Evolutionary conservation across 129 eudicot species (phyloP), one percentile per base, ranked within the genome.

Genomic region (Oenanthe sinensis): DNA sequence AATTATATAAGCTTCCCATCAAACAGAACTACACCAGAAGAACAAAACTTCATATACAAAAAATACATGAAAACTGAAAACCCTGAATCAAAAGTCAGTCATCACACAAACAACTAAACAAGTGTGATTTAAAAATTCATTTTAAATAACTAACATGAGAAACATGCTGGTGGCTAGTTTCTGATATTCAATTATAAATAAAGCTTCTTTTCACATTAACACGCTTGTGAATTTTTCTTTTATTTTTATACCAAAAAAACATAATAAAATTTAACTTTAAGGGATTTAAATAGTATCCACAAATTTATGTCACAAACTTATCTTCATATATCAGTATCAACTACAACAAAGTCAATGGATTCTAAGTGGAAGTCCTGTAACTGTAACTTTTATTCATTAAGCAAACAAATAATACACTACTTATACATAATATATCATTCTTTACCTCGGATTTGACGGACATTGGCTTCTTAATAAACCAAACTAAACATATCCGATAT

Each of bases 1-100:
- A 60, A 83, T 71, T 71, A 16, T 47, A 70, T 5, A 77, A 70
- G 50, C 76, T 78, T 49, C 79, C 88, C 95, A 90, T 87, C 49
- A 28, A 79, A 75, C 73, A 54, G 22, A 69, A 33, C 76, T 47
- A 47, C 77, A 75, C 26, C 28, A 71, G 67, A 65, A n/a, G 12
- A 62, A 82, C 78, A 8, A 9, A 58, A 65, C 45, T 54, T 72
- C 79, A 26, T 30, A 63, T 6, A 74, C 74, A 60, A 28, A 77
- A 77, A 76, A 69, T 17, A 62, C 68, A n/a, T 60, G 33, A 43
- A 44, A 65, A 52, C 48, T 6, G 52, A 65, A 75, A 39, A 65
- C 33, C 69, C 82, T 77, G 39, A 24, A 52, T n/a, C 42, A 55
- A 42, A 79, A 40, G 44, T 22, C 77, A 70, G 48, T 70, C 70